A percentile compares a stretch with the other conserved stretches of the same genome.
Evolutionary conservation across 495 filamentous ascomycete genomes (phyloP).

Genomic region (Trichoderma asperelloides): DNA sequence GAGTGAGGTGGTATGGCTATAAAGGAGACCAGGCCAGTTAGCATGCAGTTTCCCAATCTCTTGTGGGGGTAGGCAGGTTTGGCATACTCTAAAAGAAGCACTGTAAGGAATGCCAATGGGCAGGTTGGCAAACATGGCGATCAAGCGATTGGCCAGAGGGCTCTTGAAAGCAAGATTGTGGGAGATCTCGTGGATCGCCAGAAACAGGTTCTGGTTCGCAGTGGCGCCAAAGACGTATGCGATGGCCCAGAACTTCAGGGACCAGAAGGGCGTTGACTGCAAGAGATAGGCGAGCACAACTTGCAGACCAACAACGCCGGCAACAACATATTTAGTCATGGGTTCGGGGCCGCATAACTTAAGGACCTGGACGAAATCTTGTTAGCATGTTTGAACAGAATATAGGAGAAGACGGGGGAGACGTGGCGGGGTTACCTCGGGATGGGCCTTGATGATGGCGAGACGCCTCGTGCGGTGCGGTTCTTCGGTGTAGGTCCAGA

Average conservation of each 20-base stretch:
- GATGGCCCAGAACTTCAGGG: conserved; percentile 71
- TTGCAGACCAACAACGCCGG: conserved; percentile 77
- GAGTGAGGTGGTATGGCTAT: conserved; percentile 93
- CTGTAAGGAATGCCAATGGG: conserved; percentile 95
- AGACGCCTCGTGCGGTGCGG: conserved; percentile 83
- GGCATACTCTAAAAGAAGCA: conserved; percentile 77
- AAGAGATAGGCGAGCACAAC: conserved; percentile 70
- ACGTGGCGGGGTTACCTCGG: conserved; percentile 54
- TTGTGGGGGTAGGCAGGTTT: not conserved
- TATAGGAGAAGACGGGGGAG: not conserved
- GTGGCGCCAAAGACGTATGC: conserved; percentile 94
- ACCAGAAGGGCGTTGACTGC: conserved; percentile 69
- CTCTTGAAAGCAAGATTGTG: conserved; percentile 94
- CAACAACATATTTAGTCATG: conserved; percentile 86
- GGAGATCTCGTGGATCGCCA: conserved; percentile 98
- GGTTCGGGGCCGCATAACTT: conserved; percentile 97
- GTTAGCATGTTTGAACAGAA: not conserved
- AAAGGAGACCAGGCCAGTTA: conserved; percentile 6
- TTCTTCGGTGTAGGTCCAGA: conserved; percentile 98
- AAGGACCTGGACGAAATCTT: conserved; percentile 54
- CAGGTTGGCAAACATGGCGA: conserved; percentile 90
- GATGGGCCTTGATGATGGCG: conserved; percentile 97
- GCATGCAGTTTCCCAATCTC: not conserved
- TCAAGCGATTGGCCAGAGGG: conserved; percentile 69
- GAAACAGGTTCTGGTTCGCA: conserved; percentile 96